A percentile compares a stretch with the other conserved stretches of the same genome.
phyloP scores from a whole-genome alignment of 2,329 filamentous ascomycete genomes.

The Alternaria dauci region DNA sequence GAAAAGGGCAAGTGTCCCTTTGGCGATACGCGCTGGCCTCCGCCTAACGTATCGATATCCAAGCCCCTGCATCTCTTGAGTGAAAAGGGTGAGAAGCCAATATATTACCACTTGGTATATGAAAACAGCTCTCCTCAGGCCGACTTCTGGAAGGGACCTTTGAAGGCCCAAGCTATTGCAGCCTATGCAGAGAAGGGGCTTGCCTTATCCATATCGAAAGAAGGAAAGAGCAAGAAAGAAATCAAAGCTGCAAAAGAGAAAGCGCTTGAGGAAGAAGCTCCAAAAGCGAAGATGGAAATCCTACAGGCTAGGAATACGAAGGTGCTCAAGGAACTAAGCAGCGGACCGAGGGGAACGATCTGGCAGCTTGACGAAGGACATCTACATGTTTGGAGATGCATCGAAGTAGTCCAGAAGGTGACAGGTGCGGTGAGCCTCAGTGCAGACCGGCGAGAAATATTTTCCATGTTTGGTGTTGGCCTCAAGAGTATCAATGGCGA shows the following conservation, averaged over 20 bases:
- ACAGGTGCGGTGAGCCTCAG: background rate
- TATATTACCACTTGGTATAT: conserved; percentile 13
- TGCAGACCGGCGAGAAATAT: background rate
- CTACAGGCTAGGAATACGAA: background rate
- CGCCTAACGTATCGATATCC: conserved; percentile 2
- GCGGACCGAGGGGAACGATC: conserved; percentile 7
- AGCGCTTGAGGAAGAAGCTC: background rate
- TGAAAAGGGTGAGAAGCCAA: background rate
- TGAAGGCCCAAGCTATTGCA: background rate
- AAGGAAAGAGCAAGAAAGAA: background rate
- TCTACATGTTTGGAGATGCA: conserved; percentile 4
- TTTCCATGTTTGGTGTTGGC: conserved; percentile 4
- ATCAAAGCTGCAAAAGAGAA: background rate
- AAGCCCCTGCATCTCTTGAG: conserved; percentile 3
- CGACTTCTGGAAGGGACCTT: conserved; percentile 8
- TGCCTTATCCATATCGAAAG: background rate
- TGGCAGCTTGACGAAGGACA: conserved; percentile 8
- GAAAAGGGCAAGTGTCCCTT: background rate
- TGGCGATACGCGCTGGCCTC: conserved; percentile 11
- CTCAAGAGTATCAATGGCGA: conserved; percentile 15
- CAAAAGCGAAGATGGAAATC: background rate
- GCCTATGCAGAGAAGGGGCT: background rate
- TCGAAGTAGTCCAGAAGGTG: conserved; percentile 10
- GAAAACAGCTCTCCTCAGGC: conserved; percentile 8
- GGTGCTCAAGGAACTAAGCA: conserved; percentile 9